phyloP scores from a whole-genome alignment of 2,329 filamentous ascomycete genomes.

The Dactylellina drechsleri region DNA sequence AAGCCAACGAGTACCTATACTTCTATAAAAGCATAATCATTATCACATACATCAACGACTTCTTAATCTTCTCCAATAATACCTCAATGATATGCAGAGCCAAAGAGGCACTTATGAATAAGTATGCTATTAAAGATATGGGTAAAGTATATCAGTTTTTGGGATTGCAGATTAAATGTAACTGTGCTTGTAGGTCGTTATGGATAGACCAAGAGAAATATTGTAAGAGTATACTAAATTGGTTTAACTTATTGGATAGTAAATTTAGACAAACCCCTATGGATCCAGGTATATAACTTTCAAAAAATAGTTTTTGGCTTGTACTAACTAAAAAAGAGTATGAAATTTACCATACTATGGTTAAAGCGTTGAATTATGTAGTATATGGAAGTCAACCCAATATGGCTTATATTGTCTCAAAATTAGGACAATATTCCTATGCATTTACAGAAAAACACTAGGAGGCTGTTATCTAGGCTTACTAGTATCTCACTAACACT shows the following conservation, averaged over 20 bases:
- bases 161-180: too few species aligned
- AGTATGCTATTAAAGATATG: too few species aligned
- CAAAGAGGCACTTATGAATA: neutral
- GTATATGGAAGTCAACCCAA: too few species aligned
- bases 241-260: too few species aligned
- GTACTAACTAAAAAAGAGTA: neutral
- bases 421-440: neutral
- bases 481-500: neutral
- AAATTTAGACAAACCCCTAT: neutral
- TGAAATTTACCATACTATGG: too few species aligned
- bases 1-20: neutral
- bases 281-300: neutral
- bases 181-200: too few species aligned
- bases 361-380: too few species aligned
- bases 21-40: neutral
- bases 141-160: too few species aligned
- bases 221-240: too few species aligned
- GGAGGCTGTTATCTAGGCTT: neutral
- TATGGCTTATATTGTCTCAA: neutral
- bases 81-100: constrained; percentile 1
- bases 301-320: neutral
- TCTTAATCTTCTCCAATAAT: neutral
- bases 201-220: too few species aligned
- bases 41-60: neutral
- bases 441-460: neutral